Evolutionary conservation across 163 green algal species (phyloP), one percentile per base, ranked within the genome.

Genomic region (Picocystis sp.): DNA sequence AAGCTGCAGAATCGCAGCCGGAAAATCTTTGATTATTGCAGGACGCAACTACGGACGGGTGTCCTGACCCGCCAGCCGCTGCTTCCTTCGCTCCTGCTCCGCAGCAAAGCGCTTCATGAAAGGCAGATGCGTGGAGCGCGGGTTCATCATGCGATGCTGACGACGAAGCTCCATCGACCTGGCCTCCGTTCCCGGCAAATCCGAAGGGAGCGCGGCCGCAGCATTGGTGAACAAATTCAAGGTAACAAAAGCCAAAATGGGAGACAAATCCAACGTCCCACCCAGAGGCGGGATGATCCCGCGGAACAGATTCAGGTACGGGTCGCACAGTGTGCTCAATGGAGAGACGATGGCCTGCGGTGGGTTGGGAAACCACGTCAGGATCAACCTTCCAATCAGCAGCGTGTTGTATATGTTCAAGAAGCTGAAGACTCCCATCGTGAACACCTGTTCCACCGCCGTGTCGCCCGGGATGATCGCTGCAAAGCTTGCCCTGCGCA

Each of bases 241-340:
- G 19, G 45, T 63, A 2, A 95, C 59, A 52, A 96, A 97, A 11
- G 87, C 87, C 58, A 97, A 75, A 65, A 98, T 95, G 47, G 89
- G 89, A 14, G 76, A 91, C 43, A 97, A 71, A 72, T 98, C 89
- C 49, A 98, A 76, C 0, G 72, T 87, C 21, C 86, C 85, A 13
- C 85, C 86, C 3, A 97, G 52, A 3, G 89, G 87, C 0, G 89
- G 89, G 47, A 98, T 94, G 47, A 98, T 78, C 29, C 89, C 89
- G 11, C 89, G 62, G 75, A 97, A 97, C 17, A 96, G 66, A 71
- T 92, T 92, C 9, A 97, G 72, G 73, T 95, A 95, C 8, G 87
- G 88, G 64, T 96, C 86, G 58, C 76, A 88, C 12, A 95, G 55
- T 0, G 86, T 95, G 52, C 71, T 72, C 10, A 94, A 64, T 1